Base-by-base conservation (phyloP, 495 filamentous ascomycete species). In the Aspergillus wentii region DNA sequence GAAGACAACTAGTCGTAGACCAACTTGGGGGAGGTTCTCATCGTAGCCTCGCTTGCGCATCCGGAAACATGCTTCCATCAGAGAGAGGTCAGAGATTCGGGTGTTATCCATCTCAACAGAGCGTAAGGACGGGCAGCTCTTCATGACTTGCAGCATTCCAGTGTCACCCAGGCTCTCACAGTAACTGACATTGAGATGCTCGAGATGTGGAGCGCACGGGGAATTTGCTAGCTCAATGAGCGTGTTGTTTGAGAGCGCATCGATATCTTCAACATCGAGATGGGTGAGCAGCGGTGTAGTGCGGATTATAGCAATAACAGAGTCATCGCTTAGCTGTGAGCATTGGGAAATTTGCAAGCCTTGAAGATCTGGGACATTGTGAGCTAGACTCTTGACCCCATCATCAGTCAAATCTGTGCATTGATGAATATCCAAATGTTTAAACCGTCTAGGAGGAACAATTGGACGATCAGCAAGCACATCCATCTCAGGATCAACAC, bases 41-140 rank as follows among this genome's bases (percentile, higher is more conserved):
- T 54, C 56, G 36, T 78, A 75, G 10, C 76, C 72, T 17, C 91
- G 84, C 34, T 74, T 64, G 20, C 84, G 75, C 7, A 95, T 71
- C 52, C 82, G 82, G 18, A 72, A 69, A 17, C 89, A 86, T 1
- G 90, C 91, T 66, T 95, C 92, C 44, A 81, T 77, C 10, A 98
- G 77, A n/a, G 84, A 79, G 5, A 94, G 72, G 47, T 98, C 88
- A 27, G 85, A 87, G 38, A 95, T 75, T 31, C 86, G 80, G 2
- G 92, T 98, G 57, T 97, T 97, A 60, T 98, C 92, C 80, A 96
- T 86, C 30, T 88, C 86, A 9, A 94, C 71, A 32, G 69, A 85
- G 27, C 66, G 62, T 10, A 97, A 72, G 13, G 64, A 69, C 1
- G 72, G 67, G 57, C 89, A 95, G 32, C 67, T 70, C 50, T 87